Base-by-base conservation (phyloP, 495 filamentous ascomycete genomes). In the Aspergillus mulundensis region DNA sequence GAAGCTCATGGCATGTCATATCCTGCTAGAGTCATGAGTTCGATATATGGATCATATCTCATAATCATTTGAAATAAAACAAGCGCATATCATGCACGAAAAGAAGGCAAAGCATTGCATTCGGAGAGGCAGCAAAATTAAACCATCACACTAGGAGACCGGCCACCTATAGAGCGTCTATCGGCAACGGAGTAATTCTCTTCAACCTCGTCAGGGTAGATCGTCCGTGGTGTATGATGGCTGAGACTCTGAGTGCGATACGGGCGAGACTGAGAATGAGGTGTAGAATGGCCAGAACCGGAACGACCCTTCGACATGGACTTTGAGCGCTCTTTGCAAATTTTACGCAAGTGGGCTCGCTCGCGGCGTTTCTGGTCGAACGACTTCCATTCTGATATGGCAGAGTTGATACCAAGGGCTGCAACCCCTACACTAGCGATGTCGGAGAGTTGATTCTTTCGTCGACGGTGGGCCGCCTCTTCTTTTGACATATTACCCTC, bases 391-490 rank as follows among this genome's bases (percentile, higher is more conserved):
- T 92, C 89, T 3, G 79, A 80, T 59, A 90, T 77, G 40, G 89
- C 90, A 32, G 87, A 85, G 71, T 91, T 91, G 77, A 95, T 87
- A 65, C 91, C 89, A 30, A 95, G 75, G 3, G 88, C 89, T 12
- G 91, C 91, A 47, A 96, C 87, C 59, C 90, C 90, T 0, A 95
- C 76, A 34, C 86, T 86, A 2, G 89, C 86, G 11, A 84, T 83
- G 67, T 95, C 90, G 66, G 87, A 81, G 47, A 90, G 59, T 52
- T 87, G 77, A 16, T 86, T 87, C 68, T 89, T 95, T 11, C 83
- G 81, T 65, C 87, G 87, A 52, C 84, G 75, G 70, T 87, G 91
- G 54, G 82, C 77, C 46, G 89, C 89, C 66, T 94, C 83, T 54
- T 90, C 83, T 0, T 80, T 76, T 8, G 83, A 82, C 66, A 96